Percentiles rank a stretch among this genome's conserved stretches.
These are phyloP conservation scores for Phytophthora sp. DNA, from an alignment of 352 stramenopile genomes.

Conservation along the genomic window DNA sequence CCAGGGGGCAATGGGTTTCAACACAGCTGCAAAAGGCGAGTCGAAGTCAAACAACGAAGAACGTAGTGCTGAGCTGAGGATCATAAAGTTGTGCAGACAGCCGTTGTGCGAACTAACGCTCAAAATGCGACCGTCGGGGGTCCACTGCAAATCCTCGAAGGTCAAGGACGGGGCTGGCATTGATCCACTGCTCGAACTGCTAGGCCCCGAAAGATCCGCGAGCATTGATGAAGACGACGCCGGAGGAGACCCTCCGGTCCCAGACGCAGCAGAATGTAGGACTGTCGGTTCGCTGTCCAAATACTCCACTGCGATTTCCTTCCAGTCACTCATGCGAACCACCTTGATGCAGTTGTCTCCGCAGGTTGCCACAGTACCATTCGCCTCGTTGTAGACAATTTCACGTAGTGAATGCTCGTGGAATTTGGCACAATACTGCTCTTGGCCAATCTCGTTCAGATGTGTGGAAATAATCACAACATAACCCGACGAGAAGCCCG, in stretches of 20 bases:
- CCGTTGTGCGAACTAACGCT: constrained; percentile 86
- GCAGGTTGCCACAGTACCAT: constrained; percentile 85
- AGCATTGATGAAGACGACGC: constrained; percentile 33
- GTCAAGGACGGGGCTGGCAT: constrained; percentile 42
- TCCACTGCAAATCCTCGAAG: constrained; percentile 88
- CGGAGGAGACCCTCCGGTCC: constrained; percentile 18
- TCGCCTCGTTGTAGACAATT: constrained; percentile 85
- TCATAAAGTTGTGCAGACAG: constrained; percentile 92
- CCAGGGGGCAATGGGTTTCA: constrained; percentile 69
- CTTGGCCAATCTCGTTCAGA: constrained; percentile 88
- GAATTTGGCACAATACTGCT: constrained; percentile 88
- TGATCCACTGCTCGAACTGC: constrained; percentile 27
- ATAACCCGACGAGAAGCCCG: constrained; percentile 91
- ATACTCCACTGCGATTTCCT: constrained; percentile 84
- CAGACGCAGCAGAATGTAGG: constrained; percentile 2
- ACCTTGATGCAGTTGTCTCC: constrained; percentile 92
- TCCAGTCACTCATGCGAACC: constrained; percentile 92
- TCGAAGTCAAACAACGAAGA: constrained; percentile 66
- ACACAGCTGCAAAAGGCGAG: constrained; percentile 57
- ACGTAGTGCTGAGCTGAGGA: constrained; percentile 68
- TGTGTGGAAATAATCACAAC: constrained; percentile 92
- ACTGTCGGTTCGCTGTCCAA: constrained; percentile 56
- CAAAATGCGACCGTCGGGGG: constrained; percentile 89
- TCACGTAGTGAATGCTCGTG: constrained; percentile 77
- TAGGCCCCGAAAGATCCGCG: constrained; percentile 31